Evolutionary conservation across 1,284 basidiomycete species (phyloP), one percentile per base, ranked within the genome.

Genomic region (Puccinia sorghi): DNA sequence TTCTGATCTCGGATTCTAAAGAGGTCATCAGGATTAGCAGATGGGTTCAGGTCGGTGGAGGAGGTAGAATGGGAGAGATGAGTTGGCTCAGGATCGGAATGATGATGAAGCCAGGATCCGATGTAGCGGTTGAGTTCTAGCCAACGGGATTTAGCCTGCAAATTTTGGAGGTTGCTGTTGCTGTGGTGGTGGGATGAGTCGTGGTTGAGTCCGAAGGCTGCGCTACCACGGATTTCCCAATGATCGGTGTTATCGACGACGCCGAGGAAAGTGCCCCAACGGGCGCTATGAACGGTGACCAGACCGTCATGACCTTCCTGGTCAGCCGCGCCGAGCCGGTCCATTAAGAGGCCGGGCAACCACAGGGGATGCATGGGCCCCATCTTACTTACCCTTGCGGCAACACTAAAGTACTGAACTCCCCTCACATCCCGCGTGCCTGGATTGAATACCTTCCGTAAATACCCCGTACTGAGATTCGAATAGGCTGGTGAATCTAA

Each of bases 401-500:
- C 93, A 46, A 98, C 90, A 81, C 91, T 93, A 84, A 91, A 95
- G 87, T 99, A 99, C 82, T 92, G 92, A 76, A 99, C 93, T 61
- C 87, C 87, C 17, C 77, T 0, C 90, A 90, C 82, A 83, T 99
- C 88, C 0, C 94, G 96, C 0, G 94, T 97, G 7, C 87, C 84
- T 0, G 95, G 95, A 85, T 99, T 99, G 87, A 99, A 99, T 1
- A 90, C 87, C 72, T 91, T 88, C 81, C 90, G 90, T 61, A 97
- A 88, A 85, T 92, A 98, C 11, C 88, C 85, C 1, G 95, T 93
- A 6, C 93, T 96, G 59, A 99, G 89, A 85, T 98, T 97, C 17
- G 93, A 90, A 84, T 99, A 99, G 0, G 97, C 97, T 0, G 97
- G 97, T 0, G 94, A 95, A 86, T 99, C 97, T 82, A 99, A 89